Evolutionary conservation across 139 green algal genomes (phyloP), one percentile per base, ranked within the genome.

Genomic region (Tetradesmus lagerheimii): DNA sequence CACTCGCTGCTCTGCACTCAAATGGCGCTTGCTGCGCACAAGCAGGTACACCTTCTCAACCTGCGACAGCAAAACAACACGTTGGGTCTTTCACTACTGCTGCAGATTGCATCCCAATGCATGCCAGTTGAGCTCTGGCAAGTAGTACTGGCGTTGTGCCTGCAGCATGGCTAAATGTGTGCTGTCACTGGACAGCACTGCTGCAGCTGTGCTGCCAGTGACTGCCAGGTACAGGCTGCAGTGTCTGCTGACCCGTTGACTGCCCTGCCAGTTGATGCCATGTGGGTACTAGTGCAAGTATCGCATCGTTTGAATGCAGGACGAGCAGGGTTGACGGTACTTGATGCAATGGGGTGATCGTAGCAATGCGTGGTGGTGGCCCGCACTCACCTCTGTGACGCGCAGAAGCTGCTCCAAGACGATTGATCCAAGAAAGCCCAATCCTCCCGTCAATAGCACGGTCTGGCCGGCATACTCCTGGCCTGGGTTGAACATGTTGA

Each of bases 31-130:
- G 41, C 71, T 39, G n/a, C 85, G 85, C 71, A 83, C 85, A 29
- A 89, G 85, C 29, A 89, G 43, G 71, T 89, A 89, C 25, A 89
- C 71, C 29, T 27, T 37, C n/a, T 83, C 31, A 6, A 89, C 85
- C 85, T 89, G 85, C 50, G 14, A 25, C 11, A 25, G 50, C 50
- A 64, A 25, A 64, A 64, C 12, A 20, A 25, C 18, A 25, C 50
- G 25, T 11, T 14, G 25, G 50, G 15, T 2, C 50, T 25, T 20
- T 64, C 50, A 64, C 12, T 25, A 64, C 15, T 64, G 50, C 14
- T 64, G 14, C 15, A 4, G 11, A 64, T 4, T 5, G 2, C 15
- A 4, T 14, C 3, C 25, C 50, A 2, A 25, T 25, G 50, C 50
- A 64, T 2, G 14, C 3, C 5, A 20, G 50, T 25, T 27, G 15